Base-by-base conservation (phyloP, 2,329 filamentous ascomycete genomes). In the Venturia oleaginea region DNA sequence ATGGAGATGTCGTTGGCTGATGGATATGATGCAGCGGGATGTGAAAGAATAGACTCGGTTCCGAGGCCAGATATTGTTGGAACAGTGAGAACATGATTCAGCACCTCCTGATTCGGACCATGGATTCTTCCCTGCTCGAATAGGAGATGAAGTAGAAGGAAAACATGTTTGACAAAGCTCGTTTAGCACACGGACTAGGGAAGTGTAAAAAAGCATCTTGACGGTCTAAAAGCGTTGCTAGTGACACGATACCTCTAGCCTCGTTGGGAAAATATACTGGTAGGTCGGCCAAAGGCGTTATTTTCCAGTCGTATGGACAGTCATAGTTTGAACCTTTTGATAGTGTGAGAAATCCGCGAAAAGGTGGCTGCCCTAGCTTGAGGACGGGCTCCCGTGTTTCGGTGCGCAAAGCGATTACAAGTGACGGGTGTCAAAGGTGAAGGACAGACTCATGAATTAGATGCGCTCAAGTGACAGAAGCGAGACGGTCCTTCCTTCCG, bases 171-270 rank as follows among this genome's bases (percentile, higher is more conserved):
- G 13, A 32, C 5, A 2, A n/a, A 19, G 51, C 11, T 55, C 2
- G 27, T 57, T 34, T 32, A 15, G 27, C 51, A 57, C 19, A 51
- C 19, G 22, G 22, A 51, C 46, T 34, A n/a, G 27, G 27, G 15
- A 4, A n/a, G 30, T 4, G 51, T n/a, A 7, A 54, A 57, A 48
- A 32, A 34, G 51, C 19, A 34, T 55, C 15, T 19, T n/a, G 27
- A 57, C 34, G 51, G 51, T 11, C 11, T 51, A 8, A 51, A 51
- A 51, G 46, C 46, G 27, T 51, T 51, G 22, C 22, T 51, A 22
- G 46, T 51, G 46, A 51, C 46, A 51, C 46, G n/a, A 51, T 57
- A 57, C 51, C 51, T 57, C 51, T 57, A n/a, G 30, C 30, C 34
- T 57, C 51, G 30, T 57, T 57, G 3, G 51, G 51, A n/a, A 57